A percentile compares a stretch with the other conserved stretches of the same genome.
These are phyloP conservation scores for Logfia minima DNA, from an alignment of 129 eudicot species.

Conservation along the genomic window DNA sequence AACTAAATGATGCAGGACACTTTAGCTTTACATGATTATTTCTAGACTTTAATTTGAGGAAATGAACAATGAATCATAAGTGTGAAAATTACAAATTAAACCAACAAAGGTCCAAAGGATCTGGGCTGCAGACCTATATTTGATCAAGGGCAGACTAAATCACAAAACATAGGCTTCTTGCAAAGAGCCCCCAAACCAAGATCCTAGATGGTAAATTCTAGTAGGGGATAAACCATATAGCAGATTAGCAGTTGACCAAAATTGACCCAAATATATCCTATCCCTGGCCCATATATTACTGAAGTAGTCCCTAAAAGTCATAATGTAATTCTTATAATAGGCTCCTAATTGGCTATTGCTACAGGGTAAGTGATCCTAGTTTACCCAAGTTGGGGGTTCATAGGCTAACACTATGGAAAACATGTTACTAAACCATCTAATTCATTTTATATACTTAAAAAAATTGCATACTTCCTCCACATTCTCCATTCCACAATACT, in stretches of 20 bases:
- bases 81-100: background rate
- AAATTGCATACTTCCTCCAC: background rate
- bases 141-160: background rate
- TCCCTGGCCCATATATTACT: background rate
- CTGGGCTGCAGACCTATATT: background rate
- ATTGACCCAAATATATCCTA: background rate
- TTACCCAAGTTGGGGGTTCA: background rate
- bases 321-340: background rate
- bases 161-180: background rate
- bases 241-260: background rate
- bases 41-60: background rate
- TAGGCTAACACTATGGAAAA: background rate
- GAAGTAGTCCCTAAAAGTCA: background rate
- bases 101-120: background rate
- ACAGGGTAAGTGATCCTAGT: background rate
- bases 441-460: background rate
- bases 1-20: background rate
- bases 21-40: background rate
- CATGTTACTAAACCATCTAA: background rate
- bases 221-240: background rate
- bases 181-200: background rate
- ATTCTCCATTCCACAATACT: background rate
- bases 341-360: background rate
- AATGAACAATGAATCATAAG: background rate
- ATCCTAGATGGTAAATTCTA: background rate